phyloP scores from a whole-genome alignment of 176 grass and related monocot species.

The Zea luxurians region DNA sequence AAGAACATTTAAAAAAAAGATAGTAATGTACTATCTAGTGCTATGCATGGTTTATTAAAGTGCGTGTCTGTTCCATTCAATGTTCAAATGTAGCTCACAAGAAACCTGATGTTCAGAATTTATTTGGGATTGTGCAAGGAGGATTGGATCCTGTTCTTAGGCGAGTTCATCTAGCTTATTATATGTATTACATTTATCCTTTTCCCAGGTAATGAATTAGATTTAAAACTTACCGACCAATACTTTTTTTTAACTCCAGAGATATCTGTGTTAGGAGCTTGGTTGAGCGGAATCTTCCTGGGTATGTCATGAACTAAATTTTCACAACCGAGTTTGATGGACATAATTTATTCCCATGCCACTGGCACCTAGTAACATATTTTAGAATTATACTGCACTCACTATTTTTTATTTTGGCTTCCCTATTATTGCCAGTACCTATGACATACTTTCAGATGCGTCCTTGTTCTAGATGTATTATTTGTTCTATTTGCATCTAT shows the following conservation, averaged over 20 bases:
- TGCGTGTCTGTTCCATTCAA: slow-evolving; percentile 18
- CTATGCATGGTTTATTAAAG: slow-evolving; percentile 35
- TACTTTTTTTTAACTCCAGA: slow-evolving; percentile 49
- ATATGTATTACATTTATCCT: slow-evolving; percentile 6
- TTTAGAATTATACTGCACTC: background rate
- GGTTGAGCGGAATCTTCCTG: slow-evolving; percentile 89
- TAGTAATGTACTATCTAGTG: background rate
- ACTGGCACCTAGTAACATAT: background rate
- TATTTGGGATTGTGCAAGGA: slow-evolving; percentile 99
- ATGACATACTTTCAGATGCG: background rate
- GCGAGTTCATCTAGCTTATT: slow-evolving; percentile 48
- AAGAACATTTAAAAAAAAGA: slow-evolving; percentile 31
- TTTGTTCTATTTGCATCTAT: slow-evolving; percentile 23
- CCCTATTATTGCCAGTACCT: slow-evolving; percentile 8
- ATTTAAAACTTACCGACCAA: slow-evolving; percentile 12
- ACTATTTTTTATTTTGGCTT: slow-evolving; percentile 12
- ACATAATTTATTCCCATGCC: slow-evolving; percentile 3
- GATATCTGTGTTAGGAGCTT: slow-evolving; percentile 86
- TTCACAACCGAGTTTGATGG: background rate
- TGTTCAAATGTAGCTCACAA: slow-evolving; percentile 84
- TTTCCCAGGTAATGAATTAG: slow-evolving; percentile 7
- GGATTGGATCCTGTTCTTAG: slow-evolving; percentile 93
- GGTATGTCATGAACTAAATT: slow-evolving; percentile 47
- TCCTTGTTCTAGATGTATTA: background rate
- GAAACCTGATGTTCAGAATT: slow-evolving; percentile 85